A percentile compares a stretch with the other conserved stretches of the same genome.
These are phyloP conservation scores for Microsporum audouinii DNA, from an alignment of 2,329 filamentous ascomycete genomes.

Conservation along the genomic window DNA sequence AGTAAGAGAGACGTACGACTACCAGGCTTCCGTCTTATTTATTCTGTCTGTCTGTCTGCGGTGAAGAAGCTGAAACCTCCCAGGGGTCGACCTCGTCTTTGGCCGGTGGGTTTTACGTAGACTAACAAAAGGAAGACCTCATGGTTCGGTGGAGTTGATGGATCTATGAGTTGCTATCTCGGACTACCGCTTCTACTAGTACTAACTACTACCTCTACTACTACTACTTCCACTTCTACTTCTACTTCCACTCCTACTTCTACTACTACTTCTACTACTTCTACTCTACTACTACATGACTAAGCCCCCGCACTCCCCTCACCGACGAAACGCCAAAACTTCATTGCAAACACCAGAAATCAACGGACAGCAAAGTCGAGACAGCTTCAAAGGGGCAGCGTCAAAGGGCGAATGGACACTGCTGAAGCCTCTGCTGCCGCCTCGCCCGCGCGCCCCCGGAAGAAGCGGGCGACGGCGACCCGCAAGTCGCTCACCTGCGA, in stretches of 20 bases:
- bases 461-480: constrained; percentile 31
- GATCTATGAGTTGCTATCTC: not conserved
- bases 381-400: not conserved
- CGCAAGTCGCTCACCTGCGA: constrained; percentile 39
- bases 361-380: not conserved
- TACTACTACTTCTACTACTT: not conserved
- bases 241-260: not conserved
- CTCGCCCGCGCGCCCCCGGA: constrained; percentile 18
- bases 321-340: not conserved
- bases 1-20: not conserved
- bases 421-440: constrained; percentile 24
- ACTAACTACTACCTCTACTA: not conserved
- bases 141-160: too few relatives aligned
- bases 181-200: not conserved
- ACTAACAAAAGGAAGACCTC: too few relatives aligned
- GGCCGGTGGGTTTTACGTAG: too few relatives aligned
- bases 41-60: not conserved
- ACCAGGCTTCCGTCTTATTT: not conserved
- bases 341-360: not conserved
- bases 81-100: not conserved
- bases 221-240: not conserved
- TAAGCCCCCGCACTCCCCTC: not conserved
- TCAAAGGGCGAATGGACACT: not conserved
- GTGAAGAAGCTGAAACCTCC: not conserved
- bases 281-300: not conserved